Conservation (phyloP, 1,284 basidiomycete species). For the Fomitiporia mediterranea region DNA sequence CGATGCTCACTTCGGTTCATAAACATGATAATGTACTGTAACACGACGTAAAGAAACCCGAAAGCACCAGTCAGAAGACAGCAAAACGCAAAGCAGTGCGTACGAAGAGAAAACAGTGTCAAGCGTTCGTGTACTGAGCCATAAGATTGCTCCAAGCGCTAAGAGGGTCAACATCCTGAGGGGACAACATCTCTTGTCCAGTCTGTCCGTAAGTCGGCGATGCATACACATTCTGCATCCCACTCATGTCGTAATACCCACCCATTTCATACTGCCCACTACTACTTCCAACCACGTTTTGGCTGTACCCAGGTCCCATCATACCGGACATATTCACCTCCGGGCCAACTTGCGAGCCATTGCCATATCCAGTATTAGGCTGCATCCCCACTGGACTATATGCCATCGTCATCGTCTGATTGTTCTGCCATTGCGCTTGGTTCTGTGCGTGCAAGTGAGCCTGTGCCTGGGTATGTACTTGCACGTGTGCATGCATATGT, state of each 20-base stretch:
- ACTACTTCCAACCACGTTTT: neutral
- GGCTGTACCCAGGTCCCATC: slow-evolving; percentile 2
- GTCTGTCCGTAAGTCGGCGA: slow-evolving; percentile 4
- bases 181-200: slow-evolving; percentile 9
- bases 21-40: neutral
- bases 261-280: slow-evolving; percentile 6
- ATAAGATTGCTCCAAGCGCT: slow-evolving; percentile 15
- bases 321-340: neutral
- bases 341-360: slow-evolving; percentile 5
- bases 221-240: slow-evolving; percentile 10
- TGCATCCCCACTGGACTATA: slow-evolving; percentile 20
- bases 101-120: too few relatives aligned
- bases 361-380: neutral
- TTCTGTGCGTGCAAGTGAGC: slow-evolving; percentile 9
- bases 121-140: slow-evolving; percentile 12
- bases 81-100: too few relatives aligned
- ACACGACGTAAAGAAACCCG: neutral
- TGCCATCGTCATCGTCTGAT: slow-evolving; percentile 13
- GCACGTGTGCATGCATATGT: slow-evolving; percentile 24
- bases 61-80: neutral
- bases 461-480: slow-evolving; percentile 22
- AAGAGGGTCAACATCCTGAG: slow-evolving; percentile 11
- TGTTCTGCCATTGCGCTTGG: slow-evolving; percentile 17
- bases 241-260: slow-evolving; percentile 9
- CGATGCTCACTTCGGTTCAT: neutral